Base-by-base conservation (phyloP, 2,329 filamentous ascomycete genomes). In the Sclerotinia nivalis region DNA sequence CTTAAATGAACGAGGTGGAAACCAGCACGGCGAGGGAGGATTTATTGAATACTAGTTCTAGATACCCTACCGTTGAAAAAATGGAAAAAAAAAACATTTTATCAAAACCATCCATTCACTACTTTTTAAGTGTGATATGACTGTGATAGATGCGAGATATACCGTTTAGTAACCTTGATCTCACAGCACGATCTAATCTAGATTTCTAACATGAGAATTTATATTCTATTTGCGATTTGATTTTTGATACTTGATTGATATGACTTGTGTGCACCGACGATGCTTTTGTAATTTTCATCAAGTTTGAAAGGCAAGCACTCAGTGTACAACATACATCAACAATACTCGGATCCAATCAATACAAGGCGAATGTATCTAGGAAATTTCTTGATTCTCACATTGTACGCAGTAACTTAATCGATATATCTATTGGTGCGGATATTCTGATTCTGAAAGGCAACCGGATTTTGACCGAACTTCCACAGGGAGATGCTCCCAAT, bases 11-110 rank as follows among this genome's bases (percentile, higher is more conserved):
- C 6, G 28, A 64, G 60, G n/a, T 52, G 47, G n/a, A 28, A 28
- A 20, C 34, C 22, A 65, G 28, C 10, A 40, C 34, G 40, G 10
- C 28, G 22, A 58, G 20, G 47, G 61, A 52, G 47, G 61, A 40
- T 52, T 40, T 52, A 43, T 65, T 40, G 47, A 52, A 65, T 52
- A 40, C 28, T 65, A 65, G 61, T 65, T 52, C 34, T 40, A 52
- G 61, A 65, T 52, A 52, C 49, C 61, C 61, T 65, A 52, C 47
- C 34, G 5, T 37, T 52, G 47, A 31, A 52, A 25, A 59, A 64
- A 40, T 28, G 8, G n/a, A 25, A 40, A 28, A 12, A 13, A 34
- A 61, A 47, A 22, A 4, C 15, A 25, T 52, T 43, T 40, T 13
- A 52, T 65, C 49, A 5, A 52, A 40, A 25, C 31, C 40, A 40